These are phyloP conservation scores for Leishmania tarentolae DNA, from an alignment of 208 protist species.

Conservation along the genomic window DNA sequence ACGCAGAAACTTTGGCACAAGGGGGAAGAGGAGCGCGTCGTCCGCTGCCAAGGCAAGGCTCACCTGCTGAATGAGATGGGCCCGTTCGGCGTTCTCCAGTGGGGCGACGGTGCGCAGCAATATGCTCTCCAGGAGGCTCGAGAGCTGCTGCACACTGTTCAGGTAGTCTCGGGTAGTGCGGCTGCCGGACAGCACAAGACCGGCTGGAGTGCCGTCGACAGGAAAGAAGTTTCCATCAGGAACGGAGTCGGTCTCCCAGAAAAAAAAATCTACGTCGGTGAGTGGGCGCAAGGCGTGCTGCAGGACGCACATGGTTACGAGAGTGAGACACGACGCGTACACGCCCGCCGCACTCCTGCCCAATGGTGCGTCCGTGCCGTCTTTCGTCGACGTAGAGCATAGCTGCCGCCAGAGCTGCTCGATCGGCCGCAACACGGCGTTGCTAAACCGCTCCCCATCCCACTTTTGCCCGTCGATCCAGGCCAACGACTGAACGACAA, in stretches of 20 bases:
- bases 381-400: background rate
- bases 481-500: slow-evolving; percentile 14
- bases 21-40: slow-evolving; percentile 53
- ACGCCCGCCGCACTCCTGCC: slow-evolving; percentile 16
- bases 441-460: slow-evolving; percentile 23
- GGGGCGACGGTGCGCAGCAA: slow-evolving; percentile 14
- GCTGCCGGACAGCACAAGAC: slow-evolving; percentile 36
- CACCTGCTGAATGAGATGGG: slow-evolving; percentile 43
- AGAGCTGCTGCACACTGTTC: slow-evolving; percentile 32
- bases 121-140: slow-evolving; percentile 20
- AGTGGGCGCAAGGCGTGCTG: slow-evolving; percentile 51
- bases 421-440: slow-evolving; percentile 17
- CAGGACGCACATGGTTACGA: slow-evolving; percentile 40
- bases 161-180: slow-evolving; percentile 61
- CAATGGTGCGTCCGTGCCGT: background rate
- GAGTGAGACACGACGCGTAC: slow-evolving; percentile 36
- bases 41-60: slow-evolving; percentile 46
- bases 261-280: slow-evolving; percentile 44
- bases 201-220: slow-evolving; percentile 5
- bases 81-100: slow-evolving; percentile 24
- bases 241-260: slow-evolving; percentile 45
- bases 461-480: slow-evolving; percentile 29
- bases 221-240: slow-evolving; percentile 68
- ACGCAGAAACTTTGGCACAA: slow-evolving; percentile 51
- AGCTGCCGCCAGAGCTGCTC: slow-evolving; percentile 32